These are phyloP conservation scores for Pisolithus orientalis DNA, from an alignment of 768 basidiomycete genomes.

Conservation along the genomic window DNA sequence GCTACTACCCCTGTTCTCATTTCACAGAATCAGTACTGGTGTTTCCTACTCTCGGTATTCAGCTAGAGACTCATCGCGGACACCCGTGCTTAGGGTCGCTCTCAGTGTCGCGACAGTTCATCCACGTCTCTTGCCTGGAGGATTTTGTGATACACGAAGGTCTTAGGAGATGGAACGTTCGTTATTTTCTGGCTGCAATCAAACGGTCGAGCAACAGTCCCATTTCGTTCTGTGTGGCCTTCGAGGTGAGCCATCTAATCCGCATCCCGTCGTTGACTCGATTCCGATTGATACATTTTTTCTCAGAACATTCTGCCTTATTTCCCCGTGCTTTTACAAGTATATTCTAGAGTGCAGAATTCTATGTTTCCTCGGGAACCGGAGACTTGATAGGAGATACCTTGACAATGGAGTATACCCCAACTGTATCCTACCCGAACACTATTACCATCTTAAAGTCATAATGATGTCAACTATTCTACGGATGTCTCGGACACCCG, in stretches of 20 bases:
- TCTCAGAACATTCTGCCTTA: constrained; percentile 60
- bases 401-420: not conserved
- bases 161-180: constrained; percentile 62
- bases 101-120: constrained; percentile 43
- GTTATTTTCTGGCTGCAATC: constrained; percentile 57
- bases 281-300: not conserved
- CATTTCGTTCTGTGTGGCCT: constrained; percentile 47
- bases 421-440: not conserved
- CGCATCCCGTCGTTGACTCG: not conserved
- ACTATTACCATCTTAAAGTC: not conserved
- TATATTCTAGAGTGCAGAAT: constrained; percentile 58
- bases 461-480: not conserved
- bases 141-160: constrained; percentile 75
- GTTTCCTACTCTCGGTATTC: constrained; percentile 63
- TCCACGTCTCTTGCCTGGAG: constrained; percentile 46
- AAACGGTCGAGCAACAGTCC: constrained; percentile 23
- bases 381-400: not conserved
- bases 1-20: not conserved
- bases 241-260: constrained; percentile 37
- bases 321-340: constrained; percentile 50
- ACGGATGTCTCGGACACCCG: too few relatives aligned
- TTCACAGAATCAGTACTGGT: constrained; percentile 62
- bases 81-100: constrained; percentile 32
- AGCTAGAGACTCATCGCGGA: constrained; percentile 67
- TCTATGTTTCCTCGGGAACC: constrained; percentile 23